These are phyloP conservation scores for Lactarius trivialis DNA, from an alignment of 768 basidiomycete genomes.

Conservation along the genomic window DNA sequence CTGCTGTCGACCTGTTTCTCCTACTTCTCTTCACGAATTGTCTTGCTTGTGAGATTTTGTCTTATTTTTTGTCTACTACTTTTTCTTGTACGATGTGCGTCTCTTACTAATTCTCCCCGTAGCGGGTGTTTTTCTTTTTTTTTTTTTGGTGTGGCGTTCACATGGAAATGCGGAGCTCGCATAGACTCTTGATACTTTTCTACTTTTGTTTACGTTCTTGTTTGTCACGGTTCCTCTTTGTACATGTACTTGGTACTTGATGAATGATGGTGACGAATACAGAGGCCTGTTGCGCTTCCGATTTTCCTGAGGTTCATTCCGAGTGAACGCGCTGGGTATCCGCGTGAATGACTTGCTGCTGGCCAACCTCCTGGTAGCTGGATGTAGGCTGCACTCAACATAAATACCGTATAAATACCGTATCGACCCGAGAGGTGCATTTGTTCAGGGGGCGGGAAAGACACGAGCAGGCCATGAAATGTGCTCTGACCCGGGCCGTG, in stretches of 20 bases:
- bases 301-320: background rate
- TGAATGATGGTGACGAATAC: slow-evolving; percentile 10
- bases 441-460: background rate
- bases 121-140: background rate
- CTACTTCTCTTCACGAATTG: slow-evolving; percentile 8
- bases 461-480: background rate
- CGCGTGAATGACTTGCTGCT: background rate
- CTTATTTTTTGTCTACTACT: slow-evolving; percentile 3
- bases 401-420: no score
- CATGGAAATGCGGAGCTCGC: background rate
- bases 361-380: background rate
- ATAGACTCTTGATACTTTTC: slow-evolving; percentile 6
- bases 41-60: background rate
- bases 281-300: background rate
- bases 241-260: slow-evolving; percentile 18
- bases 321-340: background rate
- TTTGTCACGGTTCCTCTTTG: slow-evolving; percentile 2
- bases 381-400: background rate
- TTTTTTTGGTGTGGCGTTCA: background rate
- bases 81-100: slow-evolving; percentile 16
- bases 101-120: slow-evolving; percentile 9
- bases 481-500: background rate
- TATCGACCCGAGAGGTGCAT: background rate
- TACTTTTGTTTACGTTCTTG: background rate
- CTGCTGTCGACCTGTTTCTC: slow-evolving; percentile 11